A percentile compares a stretch with the other conserved stretches of the same genome.
These are phyloP conservation scores for Collybiopsis luxurians DNA, from an alignment of 768 basidiomycete species.

Conservation along the genomic window DNA sequence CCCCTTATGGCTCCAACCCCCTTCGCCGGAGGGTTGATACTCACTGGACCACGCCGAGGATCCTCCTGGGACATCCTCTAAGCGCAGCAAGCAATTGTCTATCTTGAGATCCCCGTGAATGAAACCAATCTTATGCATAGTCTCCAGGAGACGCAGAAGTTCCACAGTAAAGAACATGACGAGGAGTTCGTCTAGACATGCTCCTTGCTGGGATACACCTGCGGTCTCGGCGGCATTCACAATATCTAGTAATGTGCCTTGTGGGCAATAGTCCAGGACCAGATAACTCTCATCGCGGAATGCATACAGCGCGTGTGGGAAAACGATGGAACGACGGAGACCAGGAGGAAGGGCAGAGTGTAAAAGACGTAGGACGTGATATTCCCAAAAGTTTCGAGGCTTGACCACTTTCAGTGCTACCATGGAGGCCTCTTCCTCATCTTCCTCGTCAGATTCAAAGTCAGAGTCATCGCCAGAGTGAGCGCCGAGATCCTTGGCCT, in stretches of 20 bases:
- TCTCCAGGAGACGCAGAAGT: constrained; percentile 78
- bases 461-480: constrained; percentile 41
- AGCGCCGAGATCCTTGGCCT: constrained; percentile 59
- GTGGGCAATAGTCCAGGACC: constrained; percentile 81
- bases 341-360: constrained; percentile 62
- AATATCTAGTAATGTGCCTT: constrained; percentile 89
- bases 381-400: constrained; percentile 92
- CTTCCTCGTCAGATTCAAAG: constrained; percentile 53
- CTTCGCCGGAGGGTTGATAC: constrained; percentile 78
- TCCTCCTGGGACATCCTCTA: constrained; percentile 79
- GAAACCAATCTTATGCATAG: constrained; percentile 77
- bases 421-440: constrained; percentile 50
- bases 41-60: constrained; percentile 64
- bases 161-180: constrained; percentile 96
- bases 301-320: constrained; percentile 76
- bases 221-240: constrained; percentile 81
- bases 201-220: constrained; percentile 77
- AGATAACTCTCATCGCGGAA: constrained; percentile 90
- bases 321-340: constrained; percentile 67
- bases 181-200: constrained; percentile 86
- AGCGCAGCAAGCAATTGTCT: constrained; percentile 94
- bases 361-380: constrained; percentile 75
- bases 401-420: constrained; percentile 92
- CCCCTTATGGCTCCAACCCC: constrained; percentile 87
- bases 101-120: constrained; percentile 99